Evolutionary conservation across 176 grass and related monocot genomes (phyloP).

Genomic region (Zea luxurians): DNA sequence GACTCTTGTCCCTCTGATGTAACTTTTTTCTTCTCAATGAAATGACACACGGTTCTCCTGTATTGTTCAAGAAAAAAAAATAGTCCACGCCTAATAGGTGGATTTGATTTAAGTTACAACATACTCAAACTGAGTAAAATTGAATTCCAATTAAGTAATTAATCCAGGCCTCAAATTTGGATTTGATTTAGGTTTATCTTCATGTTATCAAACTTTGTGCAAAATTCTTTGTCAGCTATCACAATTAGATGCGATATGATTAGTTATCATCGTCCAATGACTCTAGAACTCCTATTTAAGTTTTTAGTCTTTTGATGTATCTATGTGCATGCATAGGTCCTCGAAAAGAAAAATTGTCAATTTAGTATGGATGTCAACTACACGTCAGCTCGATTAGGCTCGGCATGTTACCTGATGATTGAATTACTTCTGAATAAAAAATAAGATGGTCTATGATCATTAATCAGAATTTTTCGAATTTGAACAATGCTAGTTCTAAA

Average conservation of each 20-base stretch:
- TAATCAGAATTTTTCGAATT: not conserved
- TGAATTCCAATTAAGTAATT: slow-evolving; percentile 2
- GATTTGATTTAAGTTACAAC: not conserved
- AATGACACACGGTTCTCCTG: not conserved
- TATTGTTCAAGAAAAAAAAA: not conserved
- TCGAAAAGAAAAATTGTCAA: not conserved
- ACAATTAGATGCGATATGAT: not conserved
- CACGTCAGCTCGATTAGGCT: not conserved
- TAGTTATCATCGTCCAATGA: not conserved
- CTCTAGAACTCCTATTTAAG: not conserved
- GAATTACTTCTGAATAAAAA: not conserved
- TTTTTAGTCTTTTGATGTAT: not conserved
- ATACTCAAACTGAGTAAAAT: not conserved
- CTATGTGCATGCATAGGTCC: not conserved
- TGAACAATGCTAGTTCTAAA: not conserved
- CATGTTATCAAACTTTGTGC: not conserved
- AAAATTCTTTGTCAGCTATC: not conserved
- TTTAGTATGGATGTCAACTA: not conserved
- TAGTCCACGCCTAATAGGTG: no score
- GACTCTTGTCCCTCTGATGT: not conserved
- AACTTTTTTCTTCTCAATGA: not conserved
- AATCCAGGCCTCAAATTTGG: not conserved
- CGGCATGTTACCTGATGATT: not conserved
- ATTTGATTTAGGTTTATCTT: not conserved
- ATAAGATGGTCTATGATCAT: not conserved